Conservation (phyloP, 2,329 filamentous ascomycete genomes). For the Trichoderma lentiforme region DNA sequence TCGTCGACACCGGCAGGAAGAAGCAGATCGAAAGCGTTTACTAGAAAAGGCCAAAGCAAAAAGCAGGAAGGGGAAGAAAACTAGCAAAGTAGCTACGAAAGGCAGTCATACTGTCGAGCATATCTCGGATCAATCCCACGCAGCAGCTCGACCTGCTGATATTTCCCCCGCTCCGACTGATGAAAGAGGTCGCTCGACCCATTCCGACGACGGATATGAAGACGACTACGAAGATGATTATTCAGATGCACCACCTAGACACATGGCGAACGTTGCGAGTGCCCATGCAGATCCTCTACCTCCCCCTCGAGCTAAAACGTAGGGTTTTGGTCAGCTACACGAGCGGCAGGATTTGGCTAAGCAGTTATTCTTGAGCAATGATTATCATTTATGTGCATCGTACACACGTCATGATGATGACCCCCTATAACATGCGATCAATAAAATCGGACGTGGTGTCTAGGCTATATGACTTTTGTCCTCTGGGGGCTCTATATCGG, state of each 20-base stretch:
- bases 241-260: conserved; percentile 23
- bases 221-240: conserved; percentile 33
- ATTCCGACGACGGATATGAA: conserved; percentile 40
- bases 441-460: background rate
- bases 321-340: background rate
- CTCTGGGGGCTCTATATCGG: background rate
- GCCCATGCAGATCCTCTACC: background rate
- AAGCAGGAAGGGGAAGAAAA: conserved; percentile 83
- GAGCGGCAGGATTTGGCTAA: background rate
- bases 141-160: conserved; percentile 24
- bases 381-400: background rate
- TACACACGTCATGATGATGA: background rate
- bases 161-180: conserved; percentile 24
- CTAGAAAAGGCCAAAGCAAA: conserved; percentile 94
- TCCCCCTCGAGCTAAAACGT: conserved; percentile 13
- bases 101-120: conserved; percentile 26
- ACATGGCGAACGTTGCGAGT: background rate
- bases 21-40: conserved; percentile 80
- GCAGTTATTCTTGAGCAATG: background rate
- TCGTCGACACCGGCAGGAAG: conserved; percentile 73
- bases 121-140: conserved; percentile 24
- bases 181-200: conserved; percentile 36
- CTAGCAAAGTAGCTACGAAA: conserved; percentile 51
- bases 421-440: background rate
- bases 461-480: background rate